A percentile compares a stretch with the other conserved stretches of the same genome.
Evolutionary conservation across 2,329 filamentous ascomycete species (phyloP).

Genomic region (Metarhizium album): DNA sequence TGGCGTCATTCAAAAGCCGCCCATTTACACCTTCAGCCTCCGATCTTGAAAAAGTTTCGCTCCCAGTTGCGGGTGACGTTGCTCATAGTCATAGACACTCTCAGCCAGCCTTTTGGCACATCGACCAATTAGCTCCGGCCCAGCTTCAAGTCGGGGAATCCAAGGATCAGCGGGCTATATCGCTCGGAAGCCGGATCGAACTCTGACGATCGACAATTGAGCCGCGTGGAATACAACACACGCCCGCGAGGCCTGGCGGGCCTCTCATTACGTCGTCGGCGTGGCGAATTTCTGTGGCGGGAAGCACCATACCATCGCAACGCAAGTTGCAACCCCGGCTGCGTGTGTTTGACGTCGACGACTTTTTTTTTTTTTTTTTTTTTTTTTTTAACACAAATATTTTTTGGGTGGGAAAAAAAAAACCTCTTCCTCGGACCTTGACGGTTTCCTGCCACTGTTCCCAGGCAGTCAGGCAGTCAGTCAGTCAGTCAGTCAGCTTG

Average conservation of each 20-base stretch:
- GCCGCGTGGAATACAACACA: background rate
- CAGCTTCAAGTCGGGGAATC: background rate
- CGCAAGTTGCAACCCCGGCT: background rate
- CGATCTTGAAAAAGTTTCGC: conserved; percentile 1
- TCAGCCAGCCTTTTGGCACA: background rate
- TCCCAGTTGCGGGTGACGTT: background rate
- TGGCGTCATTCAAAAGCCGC: conserved; percentile 1
- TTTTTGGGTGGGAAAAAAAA: too few species aligned
- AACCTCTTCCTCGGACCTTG: too few species aligned
- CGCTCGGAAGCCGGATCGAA: background rate
- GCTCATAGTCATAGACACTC: background rate
- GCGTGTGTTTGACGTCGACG: background rate
- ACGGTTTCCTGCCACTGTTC: background rate
- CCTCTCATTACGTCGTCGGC: background rate
- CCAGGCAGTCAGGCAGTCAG: too few species aligned
- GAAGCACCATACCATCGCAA: too few species aligned
- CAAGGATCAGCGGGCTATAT: background rate
- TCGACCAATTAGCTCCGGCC: background rate
- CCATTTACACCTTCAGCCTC: background rate
- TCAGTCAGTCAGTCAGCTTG: too few species aligned
- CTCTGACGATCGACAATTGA: conserved; percentile 2
- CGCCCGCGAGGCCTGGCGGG: background rate
- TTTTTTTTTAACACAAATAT: too few species aligned
- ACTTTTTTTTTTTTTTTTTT: background rate
- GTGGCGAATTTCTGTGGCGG: background rate